Percentiles rank a stretch among this genome's conserved stretches.
Conservation (phyloP, 306 rosid species). For the Ormosia emarginata region DNA sequence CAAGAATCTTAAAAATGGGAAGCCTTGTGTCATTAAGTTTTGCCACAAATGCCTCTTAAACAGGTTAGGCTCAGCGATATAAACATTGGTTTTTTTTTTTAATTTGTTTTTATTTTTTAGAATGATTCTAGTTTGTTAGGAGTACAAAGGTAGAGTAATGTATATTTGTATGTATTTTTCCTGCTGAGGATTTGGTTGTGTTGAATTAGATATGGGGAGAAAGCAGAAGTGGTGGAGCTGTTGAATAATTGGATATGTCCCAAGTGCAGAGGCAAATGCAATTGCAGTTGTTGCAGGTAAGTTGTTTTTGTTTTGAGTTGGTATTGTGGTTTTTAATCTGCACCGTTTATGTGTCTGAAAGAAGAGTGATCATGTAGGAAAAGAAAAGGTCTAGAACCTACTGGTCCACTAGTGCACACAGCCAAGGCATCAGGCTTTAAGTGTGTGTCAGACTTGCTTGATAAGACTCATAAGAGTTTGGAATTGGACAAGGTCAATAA, state of each 20-base stretch:
- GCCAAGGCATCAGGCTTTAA: constrained; percentile 63
- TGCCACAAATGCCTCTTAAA: constrained; percentile 70
- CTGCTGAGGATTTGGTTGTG: neutral
- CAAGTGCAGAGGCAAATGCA: constrained; percentile 69
- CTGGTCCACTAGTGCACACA: constrained; percentile 42
- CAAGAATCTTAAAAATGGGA: constrained; percentile 34
- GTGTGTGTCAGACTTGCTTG: constrained; percentile 63
- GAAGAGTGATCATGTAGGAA: constrained; percentile 45
- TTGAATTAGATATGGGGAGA: constrained; percentile 67
- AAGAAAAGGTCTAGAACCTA: constrained; percentile 61
- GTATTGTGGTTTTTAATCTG: neutral
- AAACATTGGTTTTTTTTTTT: neutral
- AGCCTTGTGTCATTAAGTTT: constrained; percentile 43
- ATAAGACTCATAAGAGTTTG: constrained; percentile 2
- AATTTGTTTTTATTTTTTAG: neutral
- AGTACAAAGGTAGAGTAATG: neutral
- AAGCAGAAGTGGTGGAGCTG: constrained; percentile 41
- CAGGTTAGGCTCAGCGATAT: constrained; percentile 45
- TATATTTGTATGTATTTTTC: neutral
- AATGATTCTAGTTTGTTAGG: neutral
- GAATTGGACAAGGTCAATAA: neutral
- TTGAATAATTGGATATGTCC: constrained; percentile 69
- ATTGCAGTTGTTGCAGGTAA: constrained; percentile 77
- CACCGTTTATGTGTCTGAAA: neutral
- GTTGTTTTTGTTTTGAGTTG: neutral